A percentile compares a stretch with the other conserved stretches of the same genome.
phyloP scores from a whole-genome alignment of 345 rosid species.

The Arabidopsis suecica region DNA sequence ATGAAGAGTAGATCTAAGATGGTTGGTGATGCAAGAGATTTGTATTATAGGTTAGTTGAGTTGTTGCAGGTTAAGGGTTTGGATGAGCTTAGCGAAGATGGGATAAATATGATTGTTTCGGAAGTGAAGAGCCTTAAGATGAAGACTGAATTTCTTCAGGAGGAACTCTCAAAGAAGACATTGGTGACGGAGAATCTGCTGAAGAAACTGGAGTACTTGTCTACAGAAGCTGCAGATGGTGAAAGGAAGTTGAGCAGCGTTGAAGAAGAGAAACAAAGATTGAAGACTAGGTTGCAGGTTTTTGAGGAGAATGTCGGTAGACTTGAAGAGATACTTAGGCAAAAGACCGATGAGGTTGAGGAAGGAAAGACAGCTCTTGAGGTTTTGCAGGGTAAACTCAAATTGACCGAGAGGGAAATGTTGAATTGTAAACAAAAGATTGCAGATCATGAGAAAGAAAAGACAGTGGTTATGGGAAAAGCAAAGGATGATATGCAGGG shows the following conservation, averaged over 20 bases:
- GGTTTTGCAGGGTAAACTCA: slow-evolving; percentile 51
- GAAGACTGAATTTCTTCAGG: slow-evolving; percentile 50
- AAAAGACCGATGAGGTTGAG: slow-evolving; percentile 51
- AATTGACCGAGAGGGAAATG: slow-evolving; percentile 40
- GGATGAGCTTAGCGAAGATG: slow-evolving; percentile 42
- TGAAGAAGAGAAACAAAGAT: slow-evolving; percentile 52
- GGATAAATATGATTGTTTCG: slow-evolving; percentile 45
- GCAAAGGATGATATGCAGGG: slow-evolving; percentile 49
- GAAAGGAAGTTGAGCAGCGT: slow-evolving; percentile 45
- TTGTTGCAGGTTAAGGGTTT: slow-evolving; percentile 53
- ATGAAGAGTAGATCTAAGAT: slow-evolving; percentile 51
- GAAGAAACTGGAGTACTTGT: slow-evolving; percentile 47
- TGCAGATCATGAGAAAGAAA: slow-evolving; percentile 52
- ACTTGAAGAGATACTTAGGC: slow-evolving; percentile 51
- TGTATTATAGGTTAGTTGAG: slow-evolving; percentile 50
- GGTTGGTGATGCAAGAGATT: slow-evolving; percentile 53
- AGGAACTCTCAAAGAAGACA: slow-evolving; percentile 51
- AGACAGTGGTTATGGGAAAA: slow-evolving; percentile 41
- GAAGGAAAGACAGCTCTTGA: slow-evolving; percentile 47
- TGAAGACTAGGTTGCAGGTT: slow-evolving; percentile 44
- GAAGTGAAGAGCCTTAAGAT: slow-evolving; percentile 52
- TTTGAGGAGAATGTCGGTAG: slow-evolving; percentile 54
- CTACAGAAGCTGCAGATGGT: slow-evolving; percentile 34
- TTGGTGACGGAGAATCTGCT: slow-evolving; percentile 46
- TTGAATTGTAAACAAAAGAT: slow-evolving; percentile 48